Evolutionary conservation across 1,284 basidiomycete genomes (phyloP).

Genomic region (Prillingera fragicola): DNA sequence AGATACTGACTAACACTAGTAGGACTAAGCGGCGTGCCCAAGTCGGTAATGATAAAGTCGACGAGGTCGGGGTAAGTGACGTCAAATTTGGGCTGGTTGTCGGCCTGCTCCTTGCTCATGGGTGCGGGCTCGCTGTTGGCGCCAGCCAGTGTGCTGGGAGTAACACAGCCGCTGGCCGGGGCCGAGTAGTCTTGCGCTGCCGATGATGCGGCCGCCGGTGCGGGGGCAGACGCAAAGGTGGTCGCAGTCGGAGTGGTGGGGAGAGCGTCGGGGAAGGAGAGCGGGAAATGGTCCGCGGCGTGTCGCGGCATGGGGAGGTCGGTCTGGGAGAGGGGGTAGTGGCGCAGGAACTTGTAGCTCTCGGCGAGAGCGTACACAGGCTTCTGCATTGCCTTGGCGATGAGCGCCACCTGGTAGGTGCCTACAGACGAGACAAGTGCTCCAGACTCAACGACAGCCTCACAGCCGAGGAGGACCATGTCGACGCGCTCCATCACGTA

Average conservation of each 20-base stretch:
- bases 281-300: constrained; percentile 14
- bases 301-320: constrained; percentile 63
- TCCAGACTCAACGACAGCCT: constrained; percentile 93
- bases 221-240: constrained; percentile 9
- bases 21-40: constrained; percentile 43
- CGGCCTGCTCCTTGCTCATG: constrained; percentile 48
- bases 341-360: constrained; percentile 95
- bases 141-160: constrained; percentile 1
- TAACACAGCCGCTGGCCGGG: constrained; percentile 6
- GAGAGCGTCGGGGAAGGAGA: constrained; percentile 23
- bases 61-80: constrained; percentile 49
- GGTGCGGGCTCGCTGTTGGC: constrained; percentile 11
- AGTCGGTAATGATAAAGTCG: constrained; percentile 49
- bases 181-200: constrained; percentile 1
- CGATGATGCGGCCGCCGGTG: constrained; percentile 8
- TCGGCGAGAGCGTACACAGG: constrained; percentile 96
- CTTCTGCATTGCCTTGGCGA: constrained; percentile 88
- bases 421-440: constrained; percentile 62
- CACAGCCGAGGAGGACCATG: constrained; percentile 90
- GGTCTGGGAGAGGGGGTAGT: constrained; percentile 94
- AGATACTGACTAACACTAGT: constrained; percentile 48
- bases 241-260: constrained; percentile 2
- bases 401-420: constrained; percentile 92
- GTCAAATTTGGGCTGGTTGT: constrained; percentile 49
- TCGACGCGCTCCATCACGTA: constrained; percentile 96